Conservation (phyloP, 2,329 filamentous ascomycete genomes). For the Fusarium nematophilum region DNA sequence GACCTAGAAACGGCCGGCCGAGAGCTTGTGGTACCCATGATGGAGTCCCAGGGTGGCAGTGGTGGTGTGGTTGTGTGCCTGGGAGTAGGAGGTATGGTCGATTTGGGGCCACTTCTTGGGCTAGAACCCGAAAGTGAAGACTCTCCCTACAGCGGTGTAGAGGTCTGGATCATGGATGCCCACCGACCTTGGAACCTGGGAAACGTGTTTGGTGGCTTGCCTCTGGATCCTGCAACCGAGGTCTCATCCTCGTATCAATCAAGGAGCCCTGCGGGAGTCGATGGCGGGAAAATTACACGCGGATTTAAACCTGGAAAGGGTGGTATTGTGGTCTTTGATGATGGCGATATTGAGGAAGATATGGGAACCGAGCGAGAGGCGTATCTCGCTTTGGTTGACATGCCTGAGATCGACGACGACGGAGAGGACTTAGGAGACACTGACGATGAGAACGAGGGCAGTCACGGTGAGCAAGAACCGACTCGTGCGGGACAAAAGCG, state of each 20-base stretch:
- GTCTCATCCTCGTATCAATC: conserved; percentile 59
- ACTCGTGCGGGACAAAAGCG: conserved; percentile 73
- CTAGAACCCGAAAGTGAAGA: conserved; percentile 73
- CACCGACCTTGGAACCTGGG: conserved; percentile 93
- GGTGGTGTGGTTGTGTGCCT: conserved; percentile 93
- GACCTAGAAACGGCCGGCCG: conserved; percentile 85
- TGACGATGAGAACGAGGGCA: conserved; percentile 68
- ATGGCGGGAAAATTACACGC: conserved; percentile 76
- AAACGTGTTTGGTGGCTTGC: conserved; percentile 88
- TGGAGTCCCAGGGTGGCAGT: conserved; percentile 82
- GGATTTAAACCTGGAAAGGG: conserved; percentile 82
- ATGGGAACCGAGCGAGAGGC: conserved; percentile 80
- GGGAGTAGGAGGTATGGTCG: conserved; percentile 91
- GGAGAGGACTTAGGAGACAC: conserved; percentile 71
- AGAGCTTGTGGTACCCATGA: conserved; percentile 86
- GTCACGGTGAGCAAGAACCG: conserved; percentile 57
- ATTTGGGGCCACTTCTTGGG: conserved; percentile 83
- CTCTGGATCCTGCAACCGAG: conserved; percentile 63
- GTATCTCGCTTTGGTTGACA: conserved; percentile 86
- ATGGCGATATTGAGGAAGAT: conserved; percentile 92
- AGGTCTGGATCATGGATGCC: conserved; percentile 94
- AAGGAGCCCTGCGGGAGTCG: conserved; percentile 73
- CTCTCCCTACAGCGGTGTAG: conserved; percentile 82
- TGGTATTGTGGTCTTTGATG: conserved; percentile 93
- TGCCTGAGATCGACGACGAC: conserved; percentile 88